Evolutionary conservation across 139 green algal species (phyloP).

Genomic region (Coccomyxa sp.): DNA sequence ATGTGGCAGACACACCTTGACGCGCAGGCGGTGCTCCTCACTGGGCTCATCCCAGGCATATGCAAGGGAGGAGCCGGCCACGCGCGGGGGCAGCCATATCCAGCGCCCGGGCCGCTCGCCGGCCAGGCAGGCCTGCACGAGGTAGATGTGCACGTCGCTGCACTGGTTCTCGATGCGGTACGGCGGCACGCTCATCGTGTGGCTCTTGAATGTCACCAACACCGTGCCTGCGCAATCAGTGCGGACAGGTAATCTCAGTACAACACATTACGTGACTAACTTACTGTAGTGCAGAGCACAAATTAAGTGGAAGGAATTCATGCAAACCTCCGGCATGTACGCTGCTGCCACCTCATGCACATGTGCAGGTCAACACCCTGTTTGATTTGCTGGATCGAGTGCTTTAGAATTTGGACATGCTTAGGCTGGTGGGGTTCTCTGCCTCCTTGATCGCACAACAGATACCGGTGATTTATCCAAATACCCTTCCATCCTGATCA

Average conservation of each 20-base stretch:
- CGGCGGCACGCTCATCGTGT: conserved; percentile 37
- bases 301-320: no score
- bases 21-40: conserved; percentile 32
- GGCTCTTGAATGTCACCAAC: conserved; percentile 56
- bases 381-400: no score
- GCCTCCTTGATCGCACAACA: no score
- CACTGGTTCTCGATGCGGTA: conserved; percentile 78
- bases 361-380: no score
- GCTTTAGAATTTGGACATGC: no score
- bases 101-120: neutral
- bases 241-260: neutral
- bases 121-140: conserved; percentile 42
- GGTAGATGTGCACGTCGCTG: conserved; percentile 59
- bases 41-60: conserved; percentile 86
- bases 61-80: conserved; percentile 39
- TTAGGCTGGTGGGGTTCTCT: no score
- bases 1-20: conserved; percentile 22
- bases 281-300: no score
- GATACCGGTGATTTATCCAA: no score
- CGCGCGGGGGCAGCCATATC: conserved; percentile 24
- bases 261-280: neutral
- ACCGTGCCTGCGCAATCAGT: conserved; percentile 30
- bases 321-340: no score
- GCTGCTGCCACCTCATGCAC: no score
- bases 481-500: no score